These are phyloP conservation scores for Entomortierella lignicola DNA, from an alignment of 192 early-diverging fungal genomes.

Conservation along the genomic window DNA sequence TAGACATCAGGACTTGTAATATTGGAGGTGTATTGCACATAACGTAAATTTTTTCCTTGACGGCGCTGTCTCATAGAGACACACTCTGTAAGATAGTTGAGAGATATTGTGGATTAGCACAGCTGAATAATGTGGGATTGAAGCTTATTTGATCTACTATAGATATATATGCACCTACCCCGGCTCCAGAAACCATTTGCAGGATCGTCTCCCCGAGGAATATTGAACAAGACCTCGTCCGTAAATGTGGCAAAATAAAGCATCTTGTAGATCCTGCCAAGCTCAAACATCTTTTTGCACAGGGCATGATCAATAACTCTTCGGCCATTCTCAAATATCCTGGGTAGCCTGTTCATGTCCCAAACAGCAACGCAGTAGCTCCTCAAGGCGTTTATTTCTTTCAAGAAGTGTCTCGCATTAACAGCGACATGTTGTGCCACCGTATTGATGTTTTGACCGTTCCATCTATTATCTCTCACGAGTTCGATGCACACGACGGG, in stretches of 20 bases:
- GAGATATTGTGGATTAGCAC: too few relatives aligned
- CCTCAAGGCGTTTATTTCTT: conserved; percentile 66
- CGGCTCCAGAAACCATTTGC: conserved; percentile 57
- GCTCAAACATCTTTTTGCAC: conserved; percentile 70
- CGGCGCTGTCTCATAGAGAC: conserved; percentile 29
- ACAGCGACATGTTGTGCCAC: conserved; percentile 46
- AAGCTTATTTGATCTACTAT: too few relatives aligned
- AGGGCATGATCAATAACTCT: conserved; percentile 71
- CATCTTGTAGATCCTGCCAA: conserved; percentile 64
- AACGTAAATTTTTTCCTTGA: conserved; percentile 21
- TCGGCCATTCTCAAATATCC: conserved; percentile 71
- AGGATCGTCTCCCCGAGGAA: conserved; percentile 60
- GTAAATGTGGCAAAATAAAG: conserved; percentile 67
- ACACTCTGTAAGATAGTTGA: conserved; percentile 30
- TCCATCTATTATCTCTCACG: conserved; percentile 33
- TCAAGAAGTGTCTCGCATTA: conserved; percentile 60
- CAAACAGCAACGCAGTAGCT: conserved; percentile 70
- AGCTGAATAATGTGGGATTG: too few relatives aligned
- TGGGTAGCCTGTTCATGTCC: conserved; percentile 67
- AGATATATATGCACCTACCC: conserved; percentile 18
- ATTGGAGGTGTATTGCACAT: conserved; percentile 44
- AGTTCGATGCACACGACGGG: conserved; percentile 72
- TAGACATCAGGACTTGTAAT: conserved; percentile 33
- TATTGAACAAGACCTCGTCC: conserved; percentile 68
- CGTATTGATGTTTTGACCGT: conserved; percentile 21